phyloP scores from a whole-genome alignment of 768 basidiomycete genomes.

The Coprinopsis marcescibilis region DNA sequence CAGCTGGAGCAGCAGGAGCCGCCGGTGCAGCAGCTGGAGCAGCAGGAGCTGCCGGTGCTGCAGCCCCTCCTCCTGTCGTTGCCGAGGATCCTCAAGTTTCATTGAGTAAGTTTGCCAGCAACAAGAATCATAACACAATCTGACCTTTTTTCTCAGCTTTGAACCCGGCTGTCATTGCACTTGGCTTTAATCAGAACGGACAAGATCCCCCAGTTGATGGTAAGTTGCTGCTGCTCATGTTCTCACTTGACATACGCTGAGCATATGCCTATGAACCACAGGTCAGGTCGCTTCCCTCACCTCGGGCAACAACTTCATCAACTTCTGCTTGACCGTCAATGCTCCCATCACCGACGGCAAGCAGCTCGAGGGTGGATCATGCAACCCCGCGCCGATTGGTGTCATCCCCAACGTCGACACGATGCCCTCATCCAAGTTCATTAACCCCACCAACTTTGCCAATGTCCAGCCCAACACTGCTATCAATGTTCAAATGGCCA shows the following conservation, averaged over 20 bases:
- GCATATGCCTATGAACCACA: no score
- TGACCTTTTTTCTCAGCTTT: no score
- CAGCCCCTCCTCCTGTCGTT: no score
- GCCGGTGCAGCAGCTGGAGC: no score
- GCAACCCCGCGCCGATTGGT: conserved; percentile 59
- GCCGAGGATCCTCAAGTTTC: conserved; percentile 45
- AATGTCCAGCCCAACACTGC: conserved; percentile 38
- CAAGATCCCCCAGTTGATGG: conserved; percentile 34
- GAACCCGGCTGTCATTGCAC: conserved; percentile 44
- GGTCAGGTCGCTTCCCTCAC: conserved; percentile 52
- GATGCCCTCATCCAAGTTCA: conserved; percentile 48
- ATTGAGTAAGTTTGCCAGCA: conserved; percentile 24
- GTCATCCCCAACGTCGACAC: conserved; percentile 42
- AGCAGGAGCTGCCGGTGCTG: no score
- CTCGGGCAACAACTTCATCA: conserved; percentile 60
- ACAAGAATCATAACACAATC: not conserved
- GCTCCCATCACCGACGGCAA: conserved; percentile 52
- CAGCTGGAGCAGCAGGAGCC: conserved; percentile 13
- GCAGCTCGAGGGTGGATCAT: conserved; percentile 47
- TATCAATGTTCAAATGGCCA: conserved; percentile 49
- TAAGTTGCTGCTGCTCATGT: conserved; percentile 12
- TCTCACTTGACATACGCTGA: not conserved
- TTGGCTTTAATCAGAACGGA: conserved; percentile 45
- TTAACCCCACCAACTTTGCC: conserved; percentile 38
- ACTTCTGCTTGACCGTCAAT: conserved; percentile 46